Evolutionary conservation across 139 green algal species (phyloP), one percentile per base, ranked within the genome.

Genomic region (Limnomonas spitsbergensis): DNA sequence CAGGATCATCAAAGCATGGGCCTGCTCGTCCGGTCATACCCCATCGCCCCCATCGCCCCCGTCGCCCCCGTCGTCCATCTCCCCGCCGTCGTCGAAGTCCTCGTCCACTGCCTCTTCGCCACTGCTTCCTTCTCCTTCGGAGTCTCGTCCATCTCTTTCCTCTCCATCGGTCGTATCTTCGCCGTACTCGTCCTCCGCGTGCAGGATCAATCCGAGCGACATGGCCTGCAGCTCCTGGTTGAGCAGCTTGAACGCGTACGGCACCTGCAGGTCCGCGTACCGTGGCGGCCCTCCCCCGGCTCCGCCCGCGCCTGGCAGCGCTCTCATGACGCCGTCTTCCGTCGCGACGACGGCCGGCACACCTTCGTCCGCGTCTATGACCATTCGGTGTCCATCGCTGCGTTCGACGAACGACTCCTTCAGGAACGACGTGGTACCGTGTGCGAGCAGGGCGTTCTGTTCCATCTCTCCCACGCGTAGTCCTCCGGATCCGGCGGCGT

Each of bases 401-500:
- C 42, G 40, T 1, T 82, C 68, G 32, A 82, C 66, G 42, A 78
- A 73, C 1, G 68, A 73, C 42, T 82, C 68, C 27, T 77, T 82
- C 2, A 77, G 3, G 32, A 82, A 82, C 26, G 4, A 1, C 32
- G 47, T 40, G 9, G 40, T 1, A 7, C 80, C 80, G 40, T 84
- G 75, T 20, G 80, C 53, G 1, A 79, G n/a, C 32, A 81, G 36
- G 27, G 82, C 88, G 76, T 92, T 83, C 37, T 81, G 53, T 79
- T 93, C 89, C 89, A 93, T 93, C 83, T 93, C 89, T 2, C 88
- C 88, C 37, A 93, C 86, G 26, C 86, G 82, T 47, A 93, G 81
- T 1, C 89, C 89, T 42, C 89, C 89, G 20, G 4, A 26, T 1
- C 24, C 52, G 14, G 14, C 47, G 9, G 9, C n/a, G 24, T 20